A percentile compares a stretch with the other conserved stretches of the same genome.
These are phyloP conservation scores for Plasmodium ovale DNA, from an alignment of 169 alveolate species.

Conservation along the genomic window DNA sequence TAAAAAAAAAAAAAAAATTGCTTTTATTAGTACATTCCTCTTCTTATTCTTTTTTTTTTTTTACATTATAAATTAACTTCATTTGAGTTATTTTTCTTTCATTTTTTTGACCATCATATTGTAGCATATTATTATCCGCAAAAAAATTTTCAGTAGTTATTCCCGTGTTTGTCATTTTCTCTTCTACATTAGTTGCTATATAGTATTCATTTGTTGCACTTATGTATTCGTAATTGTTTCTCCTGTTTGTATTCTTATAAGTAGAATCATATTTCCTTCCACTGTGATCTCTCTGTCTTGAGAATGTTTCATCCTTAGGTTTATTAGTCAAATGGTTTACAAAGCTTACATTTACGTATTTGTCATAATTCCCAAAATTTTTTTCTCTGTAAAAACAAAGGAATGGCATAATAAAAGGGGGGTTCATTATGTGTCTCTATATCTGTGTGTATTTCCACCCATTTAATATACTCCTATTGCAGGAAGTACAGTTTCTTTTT, in stretches of 20 bases:
- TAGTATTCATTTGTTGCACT: slow-evolving; percentile 61
- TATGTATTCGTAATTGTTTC: slow-evolving; percentile 29
- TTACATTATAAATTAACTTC: too few relatives aligned
- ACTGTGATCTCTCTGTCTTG: not conserved
- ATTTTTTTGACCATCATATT: slow-evolving; percentile 36
- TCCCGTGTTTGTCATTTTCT: slow-evolving; percentile 61
- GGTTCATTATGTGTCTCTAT: not conserved
- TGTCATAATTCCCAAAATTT: slow-evolving; percentile 5
- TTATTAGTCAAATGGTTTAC: slow-evolving; percentile 35
- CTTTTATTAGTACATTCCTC: not conserved
- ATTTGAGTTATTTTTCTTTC: not conserved
- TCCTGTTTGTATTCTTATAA: slow-evolving; percentile 12
- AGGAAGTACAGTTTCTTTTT: not conserved
- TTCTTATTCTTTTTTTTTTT: not conserved
- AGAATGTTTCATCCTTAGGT: slow-evolving; percentile 42
- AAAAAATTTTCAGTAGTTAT: slow-evolving; percentile 34
- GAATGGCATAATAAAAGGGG: not conserved
- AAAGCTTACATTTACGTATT: slow-evolving; percentile 46
- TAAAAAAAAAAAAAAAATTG: slow-evolving; percentile 22
- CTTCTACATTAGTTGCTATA: slow-evolving; percentile 57
- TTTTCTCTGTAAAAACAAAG: slow-evolving; percentile 19
- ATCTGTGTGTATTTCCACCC: too few relatives aligned
- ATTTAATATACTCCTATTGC: too few relatives aligned
- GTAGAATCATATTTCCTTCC: slow-evolving; percentile 25
- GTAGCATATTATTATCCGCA: slow-evolving; percentile 20